A percentile compares a stretch with the other conserved stretches of the same genome.
phyloP scores from a whole-genome alignment of 225 moss, liverwort and hornwort genomes.

The Sphagnum contortum region DNA sequence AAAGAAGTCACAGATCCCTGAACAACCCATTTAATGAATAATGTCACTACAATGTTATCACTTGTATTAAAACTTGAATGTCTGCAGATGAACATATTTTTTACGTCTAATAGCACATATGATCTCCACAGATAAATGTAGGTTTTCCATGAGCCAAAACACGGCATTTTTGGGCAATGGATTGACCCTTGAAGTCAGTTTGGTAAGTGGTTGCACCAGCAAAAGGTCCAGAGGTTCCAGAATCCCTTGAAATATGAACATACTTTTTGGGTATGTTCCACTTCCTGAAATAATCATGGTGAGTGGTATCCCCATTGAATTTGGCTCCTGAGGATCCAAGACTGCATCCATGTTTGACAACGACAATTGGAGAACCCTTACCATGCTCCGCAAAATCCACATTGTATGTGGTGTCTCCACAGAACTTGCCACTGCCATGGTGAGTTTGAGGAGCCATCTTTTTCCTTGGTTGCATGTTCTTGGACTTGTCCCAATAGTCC shows the following conservation, averaged over 20 bases:
- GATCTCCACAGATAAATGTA: slow-evolving; percentile 28
- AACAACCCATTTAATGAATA: too few relatives aligned
- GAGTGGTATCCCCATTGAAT: slow-evolving; percentile 20
- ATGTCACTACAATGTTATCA: too few relatives aligned
- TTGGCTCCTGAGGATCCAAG: slow-evolving; percentile 24
- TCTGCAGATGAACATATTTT: too few relatives aligned
- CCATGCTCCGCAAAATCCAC: slow-evolving; percentile 23
- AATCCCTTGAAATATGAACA: slow-evolving; percentile 6
- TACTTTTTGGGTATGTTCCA: slow-evolving; percentile 32
- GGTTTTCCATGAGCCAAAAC: slow-evolving; percentile 14
- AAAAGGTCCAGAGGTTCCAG: slow-evolving; percentile 7
- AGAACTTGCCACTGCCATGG: slow-evolving; percentile 10
- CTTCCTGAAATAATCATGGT: slow-evolving; percentile 31
- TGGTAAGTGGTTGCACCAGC: slow-evolving; percentile 24
- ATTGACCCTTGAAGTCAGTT: slow-evolving; percentile 8
- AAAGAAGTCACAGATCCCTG: too few relatives aligned
- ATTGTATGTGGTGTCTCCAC: slow-evolving; percentile 3
- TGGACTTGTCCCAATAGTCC: slow-evolving; percentile 26
- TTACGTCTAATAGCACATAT: slow-evolving; percentile 32
- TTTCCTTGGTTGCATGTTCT: slow-evolving; percentile 8
- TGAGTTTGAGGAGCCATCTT: slow-evolving; percentile 5
- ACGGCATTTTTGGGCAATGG: slow-evolving; percentile 10
- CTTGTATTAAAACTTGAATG: too few relatives aligned
- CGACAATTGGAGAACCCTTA: neutral
- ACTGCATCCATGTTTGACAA: slow-evolving; percentile 19